Percentiles rank a stretch among this genome's conserved stretches.
phyloP scores from a whole-genome alignment of 306 rosid species.

The Rubus parviflorus region DNA sequence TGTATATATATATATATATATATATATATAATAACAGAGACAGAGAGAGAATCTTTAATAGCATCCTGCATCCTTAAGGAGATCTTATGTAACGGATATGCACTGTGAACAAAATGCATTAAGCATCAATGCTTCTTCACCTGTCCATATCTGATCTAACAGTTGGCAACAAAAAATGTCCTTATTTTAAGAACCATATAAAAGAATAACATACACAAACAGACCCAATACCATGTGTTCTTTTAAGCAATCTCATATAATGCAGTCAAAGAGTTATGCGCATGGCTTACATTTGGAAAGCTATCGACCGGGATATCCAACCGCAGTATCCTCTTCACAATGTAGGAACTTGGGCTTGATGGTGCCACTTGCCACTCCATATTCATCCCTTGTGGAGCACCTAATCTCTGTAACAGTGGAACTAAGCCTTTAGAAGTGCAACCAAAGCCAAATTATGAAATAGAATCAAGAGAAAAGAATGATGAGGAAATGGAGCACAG shows the following conservation, averaged over 20 bases:
- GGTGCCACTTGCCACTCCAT: slow-evolving; percentile 99
- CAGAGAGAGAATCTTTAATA: background rate
- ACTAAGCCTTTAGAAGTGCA: background rate
- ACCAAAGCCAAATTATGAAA: slow-evolving; percentile 12
- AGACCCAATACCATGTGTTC: slow-evolving; percentile 31
- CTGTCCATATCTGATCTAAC: background rate
- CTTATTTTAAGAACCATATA: background rate
- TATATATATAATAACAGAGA: no score
- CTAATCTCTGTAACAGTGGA: slow-evolving; percentile 58
- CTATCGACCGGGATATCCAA: slow-evolving; percentile 92
- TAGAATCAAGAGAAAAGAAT: background rate
- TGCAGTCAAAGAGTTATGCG: background rate
- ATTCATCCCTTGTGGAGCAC: slow-evolving; percentile 79
- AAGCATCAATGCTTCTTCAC: background rate
- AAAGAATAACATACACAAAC: background rate
- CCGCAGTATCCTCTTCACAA: slow-evolving; percentile 89
- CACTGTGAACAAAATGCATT: background rate
- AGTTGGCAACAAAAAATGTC: background rate
- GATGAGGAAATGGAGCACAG: background rate
- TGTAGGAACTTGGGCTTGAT: slow-evolving; percentile 85
- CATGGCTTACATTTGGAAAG: slow-evolving; percentile 71
- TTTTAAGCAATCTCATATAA: background rate
- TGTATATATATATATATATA: no score
- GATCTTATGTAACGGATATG: background rate
- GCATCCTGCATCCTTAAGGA: background rate